phyloP scores from a whole-genome alignment of 2,329 filamentous ascomycete genomes.

The Trichoderma breve region DNA sequence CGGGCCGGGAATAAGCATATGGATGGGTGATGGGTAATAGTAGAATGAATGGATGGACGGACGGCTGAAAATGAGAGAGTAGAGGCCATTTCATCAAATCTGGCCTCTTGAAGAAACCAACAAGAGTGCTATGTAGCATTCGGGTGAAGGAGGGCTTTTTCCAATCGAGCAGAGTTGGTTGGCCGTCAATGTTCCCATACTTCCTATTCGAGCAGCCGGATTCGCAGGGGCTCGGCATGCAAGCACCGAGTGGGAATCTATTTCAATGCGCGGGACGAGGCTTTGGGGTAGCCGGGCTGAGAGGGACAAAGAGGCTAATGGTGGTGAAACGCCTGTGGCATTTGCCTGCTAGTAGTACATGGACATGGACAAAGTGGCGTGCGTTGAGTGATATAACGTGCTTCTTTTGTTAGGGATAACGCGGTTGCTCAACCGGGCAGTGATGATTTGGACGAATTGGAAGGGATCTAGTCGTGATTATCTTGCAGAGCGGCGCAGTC shows the following conservation, averaged over 20 bases:
- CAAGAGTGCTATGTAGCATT: not conserved
- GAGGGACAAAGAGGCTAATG: not conserved
- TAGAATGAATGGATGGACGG: not conserved
- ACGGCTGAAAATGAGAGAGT: not conserved
- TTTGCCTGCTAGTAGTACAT: not conserved
- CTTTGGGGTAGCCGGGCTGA: not conserved
- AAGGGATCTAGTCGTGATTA: not conserved
- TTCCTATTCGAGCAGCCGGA: not conserved
- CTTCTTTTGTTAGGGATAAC: not conserved
- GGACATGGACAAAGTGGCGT: not conserved
- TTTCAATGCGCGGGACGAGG: not conserved
- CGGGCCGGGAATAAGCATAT: not conserved
- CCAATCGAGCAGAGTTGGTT: not conserved
- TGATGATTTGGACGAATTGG: not conserved
- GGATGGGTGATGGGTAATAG: not conserved
- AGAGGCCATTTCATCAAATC: not conserved
- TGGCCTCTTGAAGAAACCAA: not conserved
- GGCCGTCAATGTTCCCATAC: not conserved
- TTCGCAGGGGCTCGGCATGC: not conserved
- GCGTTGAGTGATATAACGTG: not conserved
- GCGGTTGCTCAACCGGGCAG: not conserved
- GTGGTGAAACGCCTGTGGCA: not conserved
- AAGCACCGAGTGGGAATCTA: not conserved
- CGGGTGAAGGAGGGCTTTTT: too few species aligned
- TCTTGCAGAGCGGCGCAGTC: not conserved